phyloP scores from a whole-genome alignment of 2,329 filamentous ascomycete species.

The Arthrobotrys entomopaga region DNA sequence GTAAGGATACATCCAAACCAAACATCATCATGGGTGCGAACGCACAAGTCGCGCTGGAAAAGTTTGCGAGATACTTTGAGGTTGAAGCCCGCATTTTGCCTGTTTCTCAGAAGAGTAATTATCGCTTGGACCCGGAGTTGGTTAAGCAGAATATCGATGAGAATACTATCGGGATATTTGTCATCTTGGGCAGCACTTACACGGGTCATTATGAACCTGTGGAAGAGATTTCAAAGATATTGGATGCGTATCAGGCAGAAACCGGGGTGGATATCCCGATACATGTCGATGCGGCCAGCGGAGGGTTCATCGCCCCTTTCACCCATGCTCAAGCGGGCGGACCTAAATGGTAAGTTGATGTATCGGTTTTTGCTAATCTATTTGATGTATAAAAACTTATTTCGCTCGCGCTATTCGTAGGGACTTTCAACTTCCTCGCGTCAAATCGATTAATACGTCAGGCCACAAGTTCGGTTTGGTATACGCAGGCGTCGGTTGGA shows the following conservation, averaged over 20 bases:
- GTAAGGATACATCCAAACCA: slow-evolving; percentile 72
- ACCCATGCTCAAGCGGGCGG: slow-evolving; percentile 65
- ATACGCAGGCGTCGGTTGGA: slow-evolving; percentile 76
- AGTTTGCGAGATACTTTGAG: slow-evolving; percentile 78
- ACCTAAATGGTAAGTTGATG: slow-evolving; percentile 65
- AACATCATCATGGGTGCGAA: slow-evolving; percentile 81
- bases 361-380: slow-evolving; percentile 14
- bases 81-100: slow-evolving; percentile 74
- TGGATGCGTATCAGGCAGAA: slow-evolving; percentile 72
- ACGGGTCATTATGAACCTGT: slow-evolving; percentile 78
- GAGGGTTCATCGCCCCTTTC: slow-evolving; percentile 72
- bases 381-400: slow-evolving; percentile 40
- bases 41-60: slow-evolving; percentile 77
- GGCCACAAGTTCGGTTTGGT: slow-evolving; percentile 73
- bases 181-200: slow-evolving; percentile 77
- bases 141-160: slow-evolving; percentile 76
- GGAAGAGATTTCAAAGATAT: slow-evolving; percentile 72
- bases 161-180: slow-evolving; percentile 80
- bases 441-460: slow-evolving; percentile 73
- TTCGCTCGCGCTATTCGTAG: slow-evolving; percentile 57
- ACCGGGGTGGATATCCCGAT: slow-evolving; percentile 75
- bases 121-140: slow-evolving; percentile 71
- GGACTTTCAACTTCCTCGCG: slow-evolving; percentile 71
- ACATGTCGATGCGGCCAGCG: slow-evolving; percentile 72
- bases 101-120: slow-evolving; percentile 71